Evolutionary conservation across 192 early-diverging fungal genomes (phyloP).

Genomic region (Haplosporangium gracile): DNA sequence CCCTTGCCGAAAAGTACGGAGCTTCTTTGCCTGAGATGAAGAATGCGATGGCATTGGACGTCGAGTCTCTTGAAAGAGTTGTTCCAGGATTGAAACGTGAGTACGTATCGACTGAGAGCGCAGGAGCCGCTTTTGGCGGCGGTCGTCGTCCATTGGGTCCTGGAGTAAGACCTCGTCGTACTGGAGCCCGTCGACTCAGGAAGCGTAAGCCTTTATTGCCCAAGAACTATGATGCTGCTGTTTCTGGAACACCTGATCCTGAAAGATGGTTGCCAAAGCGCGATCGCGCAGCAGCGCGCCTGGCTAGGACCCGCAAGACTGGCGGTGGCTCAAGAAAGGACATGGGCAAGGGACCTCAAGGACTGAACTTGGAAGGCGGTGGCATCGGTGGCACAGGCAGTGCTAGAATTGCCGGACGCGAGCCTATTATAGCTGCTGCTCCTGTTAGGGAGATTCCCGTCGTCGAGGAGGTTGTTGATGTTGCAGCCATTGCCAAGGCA

Average conservation of each 20-base stretch:
- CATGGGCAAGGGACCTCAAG: constrained; percentile 73
- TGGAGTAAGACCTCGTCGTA: constrained; percentile 39
- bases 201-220: constrained; percentile 71
- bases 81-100: constrained; percentile 69
- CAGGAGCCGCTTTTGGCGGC: constrained; percentile 11
- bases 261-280: constrained; percentile 81
- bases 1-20: constrained; percentile 75
- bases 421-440: constrained; percentile 25
- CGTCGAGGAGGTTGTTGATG: constrained; percentile 24
- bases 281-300: constrained; percentile 68
- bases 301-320: constrained; percentile 71
- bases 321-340: constrained; percentile 58
- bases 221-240: constrained; percentile 67
- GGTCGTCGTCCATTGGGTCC: constrained; percentile 19
- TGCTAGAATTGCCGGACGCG: constrained; percentile 72
- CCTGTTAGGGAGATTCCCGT: constrained; percentile 22
- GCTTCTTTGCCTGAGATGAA: constrained; percentile 61
- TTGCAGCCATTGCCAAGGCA: constrained; percentile 32
- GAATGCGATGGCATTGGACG: constrained; percentile 56
- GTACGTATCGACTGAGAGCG: constrained; percentile 52
- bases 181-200: constrained; percentile 54
- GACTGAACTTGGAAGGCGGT: constrained; percentile 71
- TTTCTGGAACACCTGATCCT: constrained; percentile 65
- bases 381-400: constrained; percentile 81
- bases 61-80: constrained; percentile 65